These are phyloP conservation scores for Candida pseudoglaebosa DNA, from an alignment of 805 yeast species.

Conservation along the genomic window DNA sequence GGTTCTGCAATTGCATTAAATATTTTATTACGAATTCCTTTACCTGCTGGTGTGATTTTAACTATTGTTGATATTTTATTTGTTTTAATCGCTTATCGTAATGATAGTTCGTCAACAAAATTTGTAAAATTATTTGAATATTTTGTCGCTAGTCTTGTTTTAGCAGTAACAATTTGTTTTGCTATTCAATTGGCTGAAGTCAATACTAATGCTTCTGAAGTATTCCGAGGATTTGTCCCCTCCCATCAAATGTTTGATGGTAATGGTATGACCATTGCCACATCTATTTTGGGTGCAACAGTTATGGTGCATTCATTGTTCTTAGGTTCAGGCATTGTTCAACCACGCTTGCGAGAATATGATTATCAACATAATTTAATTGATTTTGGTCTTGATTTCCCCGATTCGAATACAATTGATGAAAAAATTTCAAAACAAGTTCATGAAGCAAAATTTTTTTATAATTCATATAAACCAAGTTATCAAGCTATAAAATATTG, in stretches of 20 bases:
- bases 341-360: conserved; percentile 44
- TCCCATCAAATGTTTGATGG: conserved; percentile 39
- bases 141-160: conserved; percentile 39
- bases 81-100: conserved; percentile 45
- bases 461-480: conserved; percentile 61
- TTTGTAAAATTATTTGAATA: conserved; percentile 36
- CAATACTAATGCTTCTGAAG: conserved; percentile 25
- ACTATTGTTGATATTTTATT: conserved; percentile 44
- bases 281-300: conserved; percentile 47
- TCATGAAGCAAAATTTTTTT: conserved; percentile 27
- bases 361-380: conserved; percentile 37
- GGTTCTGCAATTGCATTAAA: conserved; percentile 51
- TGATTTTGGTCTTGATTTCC: conserved; percentile 14
- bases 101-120: conserved; percentile 37
- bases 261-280: conserved; percentile 43
- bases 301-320: conserved; percentile 51
- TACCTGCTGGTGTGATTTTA: conserved; percentile 47
- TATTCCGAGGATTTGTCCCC: conserved; percentile 44
- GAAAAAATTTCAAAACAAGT: conserved; percentile 8
- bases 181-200: conserved; percentile 41
- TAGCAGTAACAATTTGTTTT: conserved; percentile 42
- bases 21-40: conserved; percentile 40
- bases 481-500: conserved; percentile 68
- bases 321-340: conserved; percentile 47
- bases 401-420: too few relatives aligned